Evolutionary conservation across 495 filamentous ascomycete genomes (phyloP).

Genomic region (Pseudoneurospora amorphoporcata): DNA sequence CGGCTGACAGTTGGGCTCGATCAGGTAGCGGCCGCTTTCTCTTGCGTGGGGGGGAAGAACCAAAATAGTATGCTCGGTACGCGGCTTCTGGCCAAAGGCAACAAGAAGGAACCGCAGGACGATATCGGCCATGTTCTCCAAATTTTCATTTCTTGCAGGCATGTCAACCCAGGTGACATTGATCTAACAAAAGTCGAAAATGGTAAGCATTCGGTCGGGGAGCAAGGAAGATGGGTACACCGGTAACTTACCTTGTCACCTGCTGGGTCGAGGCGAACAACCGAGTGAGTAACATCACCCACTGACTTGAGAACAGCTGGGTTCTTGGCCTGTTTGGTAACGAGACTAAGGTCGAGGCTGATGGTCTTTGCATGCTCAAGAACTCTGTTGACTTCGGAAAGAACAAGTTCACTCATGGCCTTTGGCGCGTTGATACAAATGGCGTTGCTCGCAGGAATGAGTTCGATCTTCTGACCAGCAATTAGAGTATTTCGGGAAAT

Average conservation of each 20-base stretch:
- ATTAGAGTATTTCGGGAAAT: slow-evolving; percentile 19
- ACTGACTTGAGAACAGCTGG: slow-evolving; percentile 27
- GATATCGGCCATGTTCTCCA: slow-evolving; percentile 26
- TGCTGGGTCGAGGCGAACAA: slow-evolving; percentile 17
- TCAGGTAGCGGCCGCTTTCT: slow-evolving; percentile 17
- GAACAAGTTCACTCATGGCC: slow-evolving; percentile 16
- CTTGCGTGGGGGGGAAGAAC: slow-evolving; percentile 2
- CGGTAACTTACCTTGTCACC: slow-evolving; percentile 15
- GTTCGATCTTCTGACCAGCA: slow-evolving; percentile 24
- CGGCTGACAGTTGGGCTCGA: slow-evolving; percentile 9
- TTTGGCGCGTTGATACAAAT: slow-evolving; percentile 28
- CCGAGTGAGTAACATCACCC: slow-evolving; percentile 31
- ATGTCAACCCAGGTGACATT: slow-evolving; percentile 31
- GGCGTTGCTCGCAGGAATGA: slow-evolving; percentile 10
- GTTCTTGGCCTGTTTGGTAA: slow-evolving; percentile 12
- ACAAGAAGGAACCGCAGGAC: slow-evolving; percentile 34
- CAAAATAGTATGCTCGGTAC: slow-evolving; percentile 1
- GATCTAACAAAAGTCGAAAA: slow-evolving; percentile 13
- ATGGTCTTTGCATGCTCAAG: slow-evolving; percentile 16
- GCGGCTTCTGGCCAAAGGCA: slow-evolving; percentile 19
- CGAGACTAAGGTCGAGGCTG: slow-evolving; percentile 7
- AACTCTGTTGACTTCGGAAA: slow-evolving; percentile 29
- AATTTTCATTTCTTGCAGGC: slow-evolving; percentile 5
- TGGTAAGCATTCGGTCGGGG: background rate
- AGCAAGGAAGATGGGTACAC: background rate